Evolutionary conservation across 805 yeast species (phyloP).

Genomic region (Yamadazyma philogaea): DNA sequence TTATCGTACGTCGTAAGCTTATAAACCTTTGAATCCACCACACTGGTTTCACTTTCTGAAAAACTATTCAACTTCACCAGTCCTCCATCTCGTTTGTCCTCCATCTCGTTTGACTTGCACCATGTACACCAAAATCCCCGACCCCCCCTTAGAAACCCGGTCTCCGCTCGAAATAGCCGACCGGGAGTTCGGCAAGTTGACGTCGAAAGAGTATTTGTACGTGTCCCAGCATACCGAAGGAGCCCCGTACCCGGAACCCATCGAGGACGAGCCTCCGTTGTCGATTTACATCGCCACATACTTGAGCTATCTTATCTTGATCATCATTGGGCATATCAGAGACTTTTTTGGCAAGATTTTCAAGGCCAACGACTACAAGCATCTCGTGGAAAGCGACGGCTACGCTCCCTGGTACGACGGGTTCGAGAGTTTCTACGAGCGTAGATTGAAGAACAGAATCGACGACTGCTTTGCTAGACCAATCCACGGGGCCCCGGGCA

Average conservation of each 20-base stretch:
- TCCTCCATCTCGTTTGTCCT: too few species aligned
- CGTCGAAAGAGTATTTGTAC: conserved; percentile 62
- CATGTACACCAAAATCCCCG: conserved; percentile 26
- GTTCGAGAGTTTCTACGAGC: conserved; percentile 88
- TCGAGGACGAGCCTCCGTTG: conserved; percentile 85
- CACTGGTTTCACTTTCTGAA: too few species aligned
- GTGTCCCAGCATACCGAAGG: conserved; percentile 55
- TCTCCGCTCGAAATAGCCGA: conserved; percentile 39
- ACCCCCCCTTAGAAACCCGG: conserved; percentile 37
- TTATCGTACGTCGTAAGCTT: too few species aligned
- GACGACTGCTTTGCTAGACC: conserved; percentile 96
- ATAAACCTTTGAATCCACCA: too few species aligned
- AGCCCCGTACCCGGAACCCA: conserved; percentile 59
- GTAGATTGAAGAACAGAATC: conserved; percentile 85
- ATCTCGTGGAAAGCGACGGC: conserved; percentile 76
- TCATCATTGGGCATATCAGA: conserved; percentile 84
- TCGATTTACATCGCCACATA: conserved; percentile 77
- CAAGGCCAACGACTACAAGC: conserved; percentile 60
- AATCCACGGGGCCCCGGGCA: conserved; percentile 96
- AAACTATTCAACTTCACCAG: too few species aligned
- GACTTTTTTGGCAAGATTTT: conserved; percentile 83
- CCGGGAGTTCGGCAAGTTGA: conserved; percentile 69
- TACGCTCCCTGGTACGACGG: conserved; percentile 95
- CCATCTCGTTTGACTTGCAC: too few species aligned
- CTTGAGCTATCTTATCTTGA: conserved; percentile 76